Evolutionary conservation across 2,329 filamentous ascomycete species (phyloP).

Genomic region (Colletotrichum sp.): DNA sequence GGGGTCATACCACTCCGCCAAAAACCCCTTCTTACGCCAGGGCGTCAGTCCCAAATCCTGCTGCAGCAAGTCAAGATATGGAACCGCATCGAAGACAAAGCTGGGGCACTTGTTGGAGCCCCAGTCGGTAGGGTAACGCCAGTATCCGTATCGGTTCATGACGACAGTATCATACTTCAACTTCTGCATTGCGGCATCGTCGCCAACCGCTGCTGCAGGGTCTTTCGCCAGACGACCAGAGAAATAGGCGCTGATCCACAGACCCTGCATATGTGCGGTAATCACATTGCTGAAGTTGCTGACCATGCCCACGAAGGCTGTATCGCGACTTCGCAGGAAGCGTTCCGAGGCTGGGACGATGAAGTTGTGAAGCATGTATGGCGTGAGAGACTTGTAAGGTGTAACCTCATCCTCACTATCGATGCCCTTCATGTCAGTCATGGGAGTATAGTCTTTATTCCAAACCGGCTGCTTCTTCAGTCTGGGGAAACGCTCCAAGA

Average conservation of each 20-base stretch:
- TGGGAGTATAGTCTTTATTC: constrained; percentile 49
- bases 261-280: constrained; percentile 52
- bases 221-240: constrained; percentile 26
- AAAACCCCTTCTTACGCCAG: constrained; percentile 57
- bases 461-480: constrained; percentile 56
- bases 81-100: constrained; percentile 77
- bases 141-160: constrained; percentile 70
- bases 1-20: constrained; percentile 57
- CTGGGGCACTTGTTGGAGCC: constrained; percentile 64
- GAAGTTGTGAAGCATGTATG: constrained; percentile 51
- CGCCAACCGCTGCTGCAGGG: constrained; percentile 1
- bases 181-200: constrained; percentile 33
- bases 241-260: constrained; percentile 73
- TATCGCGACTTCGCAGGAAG: constrained; percentile 41
- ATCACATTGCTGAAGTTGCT: constrained; percentile 48
- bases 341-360: constrained; percentile 45
- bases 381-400: constrained; percentile 33
- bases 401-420: constrained; percentile 32
- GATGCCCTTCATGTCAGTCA: constrained; percentile 43
- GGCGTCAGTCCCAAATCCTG: constrained; percentile 67
- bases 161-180: constrained; percentile 63
- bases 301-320: constrained; percentile 51
- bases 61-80: constrained; percentile 74
- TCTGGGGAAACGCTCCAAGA: constrained; percentile 57
- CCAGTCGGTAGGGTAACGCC: constrained; percentile 72